phyloP scores from a whole-genome alignment of 1,284 basidiomycete genomes.

The Ganoderma sinense region DNA sequence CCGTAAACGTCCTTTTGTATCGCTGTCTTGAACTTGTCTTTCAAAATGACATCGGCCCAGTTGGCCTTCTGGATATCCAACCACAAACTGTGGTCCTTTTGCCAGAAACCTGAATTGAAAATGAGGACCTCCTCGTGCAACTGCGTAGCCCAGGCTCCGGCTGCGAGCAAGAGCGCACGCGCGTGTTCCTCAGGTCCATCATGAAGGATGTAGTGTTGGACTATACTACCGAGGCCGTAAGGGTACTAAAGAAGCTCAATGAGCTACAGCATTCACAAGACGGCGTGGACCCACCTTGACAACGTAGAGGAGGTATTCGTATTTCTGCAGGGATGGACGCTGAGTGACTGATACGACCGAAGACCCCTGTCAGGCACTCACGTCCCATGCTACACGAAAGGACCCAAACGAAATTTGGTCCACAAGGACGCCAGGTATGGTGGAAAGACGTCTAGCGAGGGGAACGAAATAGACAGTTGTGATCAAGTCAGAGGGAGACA shows the following conservation, averaged over 20 bases:
- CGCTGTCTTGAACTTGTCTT: conserved; percentile 71
- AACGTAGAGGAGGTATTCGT: conserved; percentile 56
- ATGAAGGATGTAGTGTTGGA: conserved; percentile 62
- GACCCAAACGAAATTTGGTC: conserved; percentile 61
- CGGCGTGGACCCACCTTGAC: conserved; percentile 43
- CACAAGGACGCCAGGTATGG: conserved; percentile 57
- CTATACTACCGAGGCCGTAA: conserved; percentile 41
- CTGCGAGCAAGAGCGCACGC: conserved; percentile 61
- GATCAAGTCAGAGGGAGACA: conserved; percentile 57
- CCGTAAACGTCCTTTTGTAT: conserved; percentile 77
- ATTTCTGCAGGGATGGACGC: conserved; percentile 42
- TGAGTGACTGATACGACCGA: not conserved
- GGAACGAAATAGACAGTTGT: conserved; percentile 58
- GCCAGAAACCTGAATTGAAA: conserved; percentile 75
- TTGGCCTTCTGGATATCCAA: conserved; percentile 73
- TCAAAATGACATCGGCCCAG: conserved; percentile 81
- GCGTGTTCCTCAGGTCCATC: conserved; percentile 62
- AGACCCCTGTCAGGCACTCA: conserved; percentile 38
- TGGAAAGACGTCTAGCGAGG: conserved; percentile 50
- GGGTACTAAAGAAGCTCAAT: conserved; percentile 51
- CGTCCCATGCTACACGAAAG: conserved; percentile 67
- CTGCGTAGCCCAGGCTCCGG: conserved; percentile 57
- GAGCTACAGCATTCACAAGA: not conserved
- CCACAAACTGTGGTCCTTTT: conserved; percentile 71
- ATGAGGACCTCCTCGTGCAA: conserved; percentile 79